Base-by-base conservation (phyloP, 495 filamentous ascomycete genomes). In the Schizothecium vesticola region DNA sequence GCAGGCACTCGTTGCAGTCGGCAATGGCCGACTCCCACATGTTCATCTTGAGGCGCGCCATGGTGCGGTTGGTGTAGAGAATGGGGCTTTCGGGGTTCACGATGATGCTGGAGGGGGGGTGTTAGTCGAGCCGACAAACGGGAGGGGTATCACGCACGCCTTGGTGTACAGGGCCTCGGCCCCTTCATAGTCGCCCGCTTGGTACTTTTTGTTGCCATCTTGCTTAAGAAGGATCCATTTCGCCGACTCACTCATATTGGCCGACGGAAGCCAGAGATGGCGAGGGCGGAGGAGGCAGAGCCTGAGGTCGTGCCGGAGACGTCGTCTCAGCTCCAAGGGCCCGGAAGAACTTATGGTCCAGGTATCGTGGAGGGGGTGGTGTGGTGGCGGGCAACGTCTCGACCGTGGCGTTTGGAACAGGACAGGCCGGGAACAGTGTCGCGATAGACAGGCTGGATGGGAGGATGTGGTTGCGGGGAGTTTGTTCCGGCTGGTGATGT, bases 51-150 rank as follows among this genome's bases (percentile, higher is more conserved):
- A 95, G 81, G 57, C 94, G 89, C 12, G 92, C 88, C 78, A 97
- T 89, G 56, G 94, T 91, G 63, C 95, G 91, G 81, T 99, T 99
- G 29, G 94, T 96, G 82, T 88, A 93, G 60, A 91, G 82, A 4
- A 86, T 75, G 1, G 86, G 83, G 73, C 90, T 91, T 8, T 73
- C 78, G 7, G 84, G 80, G 75, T 93, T 87, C 63, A 83, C 81
- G 66, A 86, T 83, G 56, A 92, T 86, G 22, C 80, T 83, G 71
- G 9, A 16, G 12, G 33, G 21, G 55, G 29, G n/a, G 26, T n/a
- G 57, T 64, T 10, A 66, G 23, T 22, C 21, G 19, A 59, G 19
- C 8, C 61, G n/a, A 25, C 51, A 36, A 23, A 29, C 43, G 25
- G 59, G 43, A 33, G 31, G 36, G 16, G 56, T 36, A 7, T 56